Base-by-base conservation (phyloP, 805 yeast species). In the Saccharomyces eubayanus region DNA sequence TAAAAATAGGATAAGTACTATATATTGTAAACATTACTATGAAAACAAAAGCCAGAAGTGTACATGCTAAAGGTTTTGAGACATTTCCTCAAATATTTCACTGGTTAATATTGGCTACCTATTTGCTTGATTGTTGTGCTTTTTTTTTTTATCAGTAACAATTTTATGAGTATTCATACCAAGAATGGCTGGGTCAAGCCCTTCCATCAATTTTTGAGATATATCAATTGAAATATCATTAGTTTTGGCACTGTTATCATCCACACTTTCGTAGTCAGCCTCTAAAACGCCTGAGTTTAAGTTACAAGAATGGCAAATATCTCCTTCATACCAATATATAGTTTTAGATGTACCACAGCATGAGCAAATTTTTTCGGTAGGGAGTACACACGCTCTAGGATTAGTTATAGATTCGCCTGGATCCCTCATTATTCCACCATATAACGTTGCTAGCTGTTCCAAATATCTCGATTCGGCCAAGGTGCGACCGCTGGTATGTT, bases 231-330 rank as follows among this genome's bases (percentile, higher is more conserved):
- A 11, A 16, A 36, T 16, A 6, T 21, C 43, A 5, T 36, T 16
- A 49, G 20, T 11, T 8, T 31, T 51, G 50, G 58, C 5, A 28
- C 20, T 14, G 31, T 14, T 48, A 49, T 47, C 43, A 20, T 31
- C 14, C 8, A 16, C 16, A n/a, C 30, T 31, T 10, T 28, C 46
- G 27, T 11, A 16, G 21, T 31, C 29, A 5, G n/a, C 12, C 3
- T 47, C 53, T 36, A 27, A 14, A 6, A 20, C 47, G 20, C 40
- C 30, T 27, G 43, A 36, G 3, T 50, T 51, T 36, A 60, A 28
- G 36, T 58, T 57, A 47, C 66, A 65, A 12, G 54, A 24, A 48
- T 63, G 63, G 31, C 64, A 62, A n/a, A 59, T 48, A 9, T 49
- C 28, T 9, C 54, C 40, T 8, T 47, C 49, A 49, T 57, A 61